phyloP scores from a whole-genome alignment of 108 stramenopile species.

The Skeletonema menzelii region DNA sequence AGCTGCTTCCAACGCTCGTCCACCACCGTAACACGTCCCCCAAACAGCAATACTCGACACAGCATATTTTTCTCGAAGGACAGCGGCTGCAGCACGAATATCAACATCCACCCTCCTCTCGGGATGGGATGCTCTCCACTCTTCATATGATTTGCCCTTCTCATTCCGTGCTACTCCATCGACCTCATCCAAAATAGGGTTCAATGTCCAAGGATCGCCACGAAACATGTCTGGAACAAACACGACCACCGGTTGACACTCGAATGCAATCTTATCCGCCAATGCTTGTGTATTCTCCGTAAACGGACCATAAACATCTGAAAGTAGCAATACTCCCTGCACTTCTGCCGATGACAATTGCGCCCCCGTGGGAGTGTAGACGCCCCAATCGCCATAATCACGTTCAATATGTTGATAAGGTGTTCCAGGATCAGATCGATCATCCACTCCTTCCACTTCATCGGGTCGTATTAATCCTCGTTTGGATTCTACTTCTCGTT shows the following conservation, averaged over 20 bases:
- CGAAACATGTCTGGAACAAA: slow-evolving; percentile 85
- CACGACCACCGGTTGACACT: slow-evolving; percentile 89
- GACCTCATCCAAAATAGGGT: slow-evolving; percentile 14
- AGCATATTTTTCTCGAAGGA: slow-evolving; percentile 73
- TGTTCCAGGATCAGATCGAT: slow-evolving; percentile 61
- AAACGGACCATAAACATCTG: slow-evolving; percentile 81
- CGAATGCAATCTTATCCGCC: slow-evolving; percentile 90
- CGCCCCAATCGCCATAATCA: slow-evolving; percentile 85
- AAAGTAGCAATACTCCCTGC: slow-evolving; percentile 76
- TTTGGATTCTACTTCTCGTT: slow-evolving; percentile 66
- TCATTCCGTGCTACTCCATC: slow-evolving; percentile 34
- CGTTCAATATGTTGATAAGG: slow-evolving; percentile 60
- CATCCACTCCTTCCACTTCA: slow-evolving; percentile 60
- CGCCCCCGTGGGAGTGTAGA: slow-evolving; percentile 74
- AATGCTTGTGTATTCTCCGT: slow-evolving; percentile 68
- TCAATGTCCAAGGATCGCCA: slow-evolving; percentile 69
- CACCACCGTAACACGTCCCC: slow-evolving; percentile 87
- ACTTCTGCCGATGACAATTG: slow-evolving; percentile 82
- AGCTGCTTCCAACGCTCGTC: slow-evolving; percentile 81
- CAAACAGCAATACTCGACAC: slow-evolving; percentile 77
- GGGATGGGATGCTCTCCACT: slow-evolving; percentile 72
- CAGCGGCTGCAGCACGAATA: slow-evolving; percentile 81
- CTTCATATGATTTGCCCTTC: slow-evolving; percentile 68
- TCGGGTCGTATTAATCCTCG: slow-evolving; percentile 58
- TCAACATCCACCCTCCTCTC: slow-evolving; percentile 79